phyloP scores from a whole-genome alignment of 2,329 filamentous ascomycete genomes.

The Colletotrichum aenigma region DNA sequence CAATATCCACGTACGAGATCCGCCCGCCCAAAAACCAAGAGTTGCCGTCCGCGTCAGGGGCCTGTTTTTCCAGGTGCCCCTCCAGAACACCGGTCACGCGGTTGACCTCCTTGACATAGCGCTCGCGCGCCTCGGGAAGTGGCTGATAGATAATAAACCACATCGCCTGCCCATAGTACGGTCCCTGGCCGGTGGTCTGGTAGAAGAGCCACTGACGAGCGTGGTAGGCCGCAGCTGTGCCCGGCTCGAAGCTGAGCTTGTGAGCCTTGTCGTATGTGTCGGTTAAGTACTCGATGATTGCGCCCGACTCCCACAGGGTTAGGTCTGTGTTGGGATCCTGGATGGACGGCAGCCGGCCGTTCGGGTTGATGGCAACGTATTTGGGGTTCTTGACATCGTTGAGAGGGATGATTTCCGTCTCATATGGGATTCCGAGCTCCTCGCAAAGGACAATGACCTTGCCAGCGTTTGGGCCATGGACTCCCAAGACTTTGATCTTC shows the following conservation, averaged over 20 bases:
- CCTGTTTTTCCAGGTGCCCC: slow-evolving; percentile 21
- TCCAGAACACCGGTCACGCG: slow-evolving; percentile 32
- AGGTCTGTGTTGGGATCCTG: slow-evolving; percentile 22
- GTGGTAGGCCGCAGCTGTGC: slow-evolving; percentile 6
- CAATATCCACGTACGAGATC: slow-evolving; percentile 28
- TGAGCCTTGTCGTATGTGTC: slow-evolving; percentile 25
- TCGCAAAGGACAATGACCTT: not conserved
- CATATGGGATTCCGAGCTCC: not conserved
- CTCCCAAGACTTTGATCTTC: not conserved
- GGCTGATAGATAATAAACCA: slow-evolving; percentile 35
- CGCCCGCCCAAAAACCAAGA: slow-evolving; percentile 25
- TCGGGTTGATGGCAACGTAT: not conserved
- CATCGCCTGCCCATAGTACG: slow-evolving; percentile 37
- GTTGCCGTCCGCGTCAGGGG: slow-evolving; percentile 13
- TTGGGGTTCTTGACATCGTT: not conserved
- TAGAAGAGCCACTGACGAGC: slow-evolving; percentile 40
- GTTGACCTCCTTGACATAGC: slow-evolving; percentile 31
- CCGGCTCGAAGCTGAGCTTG: slow-evolving; percentile 10
- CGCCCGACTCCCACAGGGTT: slow-evolving; percentile 25
- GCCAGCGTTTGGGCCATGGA: not conserved
- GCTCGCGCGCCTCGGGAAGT: slow-evolving; percentile 29
- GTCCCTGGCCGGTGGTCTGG: slow-evolving; percentile 43
- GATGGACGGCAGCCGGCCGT: not conserved
- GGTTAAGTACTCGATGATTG: slow-evolving; percentile 28
- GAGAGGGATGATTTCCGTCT: not conserved